Conservation (phyloP, 495 filamentous ascomycete genomes). For the Lophiostoma macrostomum region DNA sequence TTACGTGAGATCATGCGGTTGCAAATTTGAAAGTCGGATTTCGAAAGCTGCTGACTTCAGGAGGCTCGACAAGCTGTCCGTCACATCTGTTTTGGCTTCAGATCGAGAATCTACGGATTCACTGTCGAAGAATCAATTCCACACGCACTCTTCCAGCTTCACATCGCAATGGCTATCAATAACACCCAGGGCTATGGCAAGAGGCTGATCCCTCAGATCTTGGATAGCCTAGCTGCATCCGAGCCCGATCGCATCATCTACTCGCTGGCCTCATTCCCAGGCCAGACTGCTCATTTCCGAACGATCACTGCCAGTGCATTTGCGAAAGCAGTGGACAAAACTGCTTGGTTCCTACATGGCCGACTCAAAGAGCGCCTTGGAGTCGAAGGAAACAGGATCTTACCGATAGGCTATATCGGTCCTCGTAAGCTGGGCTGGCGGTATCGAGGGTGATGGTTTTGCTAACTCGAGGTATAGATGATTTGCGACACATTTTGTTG, state of each 20-base stretch:
- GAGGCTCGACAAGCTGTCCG: no score
- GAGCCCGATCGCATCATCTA: slow-evolving; percentile 32
- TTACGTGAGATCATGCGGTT: no score
- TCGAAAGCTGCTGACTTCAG: no score
- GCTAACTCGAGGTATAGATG: slow-evolving; percentile 2
- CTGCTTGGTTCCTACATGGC: slow-evolving; percentile 29
- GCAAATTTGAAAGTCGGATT: no score
- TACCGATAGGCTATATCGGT: neutral
- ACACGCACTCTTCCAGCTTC: no score
- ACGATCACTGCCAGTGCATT: slow-evolving; percentile 29
- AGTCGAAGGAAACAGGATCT: neutral
- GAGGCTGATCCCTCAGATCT: slow-evolving; percentile 32
- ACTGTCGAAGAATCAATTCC: no score
- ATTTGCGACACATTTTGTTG: neutral
- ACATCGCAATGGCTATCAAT: no score
- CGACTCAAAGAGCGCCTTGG: neutral
- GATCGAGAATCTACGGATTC: no score
- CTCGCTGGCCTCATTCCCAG: slow-evolving; percentile 16
- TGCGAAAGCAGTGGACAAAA: slow-evolving; percentile 34
- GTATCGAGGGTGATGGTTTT: neutral
- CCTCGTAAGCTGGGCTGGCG: neutral
- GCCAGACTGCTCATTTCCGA: slow-evolving; percentile 7
- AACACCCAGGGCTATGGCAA: no score
- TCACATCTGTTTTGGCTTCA: no score
- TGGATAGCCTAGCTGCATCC: slow-evolving; percentile 27